Evolutionary conservation across 2,329 filamentous ascomycete species (phyloP).

Genomic region (Colletotrichum aenigma): DNA sequence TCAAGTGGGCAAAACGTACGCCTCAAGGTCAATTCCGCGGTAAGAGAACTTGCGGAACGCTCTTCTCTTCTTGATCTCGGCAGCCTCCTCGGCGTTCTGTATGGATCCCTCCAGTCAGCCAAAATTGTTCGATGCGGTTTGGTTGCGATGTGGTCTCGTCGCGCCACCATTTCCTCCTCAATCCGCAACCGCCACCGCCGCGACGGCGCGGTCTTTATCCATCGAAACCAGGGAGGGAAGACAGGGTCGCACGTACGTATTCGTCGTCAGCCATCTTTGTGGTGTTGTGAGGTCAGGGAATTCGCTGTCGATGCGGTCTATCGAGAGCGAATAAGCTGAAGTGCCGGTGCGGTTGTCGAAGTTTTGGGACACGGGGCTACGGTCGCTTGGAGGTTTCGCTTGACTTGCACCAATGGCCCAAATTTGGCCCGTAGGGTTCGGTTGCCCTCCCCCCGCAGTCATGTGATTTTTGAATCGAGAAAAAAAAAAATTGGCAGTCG

Average conservation of each 20-base stretch:
- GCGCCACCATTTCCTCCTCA: not conserved
- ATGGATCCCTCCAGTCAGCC: constrained; percentile 10
- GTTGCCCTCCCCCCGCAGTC: constrained; percentile 19
- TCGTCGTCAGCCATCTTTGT: constrained; percentile 83
- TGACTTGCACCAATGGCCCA: not conserved
- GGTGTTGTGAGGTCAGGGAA: constrained; percentile 45
- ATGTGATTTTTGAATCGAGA: constrained; percentile 3
- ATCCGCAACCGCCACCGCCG: constrained; percentile 3
- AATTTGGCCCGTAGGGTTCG: constrained; percentile 18
- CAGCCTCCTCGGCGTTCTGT: constrained; percentile 96
- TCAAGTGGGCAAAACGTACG: constrained; percentile 68
- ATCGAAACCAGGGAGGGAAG: constrained; percentile 11
- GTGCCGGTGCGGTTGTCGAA: constrained; percentile 17
- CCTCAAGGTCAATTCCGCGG: constrained; percentile 98
- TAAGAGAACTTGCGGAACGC: constrained; percentile 99
- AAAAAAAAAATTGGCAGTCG: not conserved
- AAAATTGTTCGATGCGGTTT: constrained; percentile 30
- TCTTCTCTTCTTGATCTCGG: constrained; percentile 99
- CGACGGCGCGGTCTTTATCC: not conserved
- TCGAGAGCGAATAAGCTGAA: constrained; percentile 45
- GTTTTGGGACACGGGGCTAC: constrained; percentile 17
- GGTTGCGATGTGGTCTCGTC: not conserved
- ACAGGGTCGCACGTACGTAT: constrained; percentile 70
- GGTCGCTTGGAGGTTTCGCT: constrained; percentile 19
- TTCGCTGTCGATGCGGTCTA: constrained; percentile 47